These are phyloP conservation scores for Hondaea fermentalgiana DNA, from an alignment of 108 stramenopile genomes.

Conservation along the genomic window DNA sequence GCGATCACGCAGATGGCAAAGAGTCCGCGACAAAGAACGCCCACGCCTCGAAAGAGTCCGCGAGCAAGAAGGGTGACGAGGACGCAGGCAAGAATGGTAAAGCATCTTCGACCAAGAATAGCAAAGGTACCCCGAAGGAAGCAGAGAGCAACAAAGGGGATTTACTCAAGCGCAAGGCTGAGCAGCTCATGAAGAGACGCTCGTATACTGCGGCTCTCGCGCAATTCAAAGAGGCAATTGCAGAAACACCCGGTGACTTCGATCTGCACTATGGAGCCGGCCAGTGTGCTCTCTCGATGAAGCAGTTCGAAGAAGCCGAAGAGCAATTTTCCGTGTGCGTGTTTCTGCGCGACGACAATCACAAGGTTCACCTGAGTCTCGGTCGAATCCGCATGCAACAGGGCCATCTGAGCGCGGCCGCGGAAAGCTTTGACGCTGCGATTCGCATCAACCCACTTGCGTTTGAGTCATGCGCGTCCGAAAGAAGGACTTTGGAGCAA, in stretches of 20 bases:
- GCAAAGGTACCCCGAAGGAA: too few species aligned
- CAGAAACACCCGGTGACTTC: neutral
- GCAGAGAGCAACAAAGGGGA: too few species aligned
- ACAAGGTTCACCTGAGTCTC: neutral
- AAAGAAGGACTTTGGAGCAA: neutral
- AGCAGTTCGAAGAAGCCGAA: neutral
- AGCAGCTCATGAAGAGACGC: neutral
- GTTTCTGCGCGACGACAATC: neutral
- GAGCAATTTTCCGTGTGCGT: neutral
- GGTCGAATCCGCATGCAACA: neutral
- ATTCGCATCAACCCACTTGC: neutral
- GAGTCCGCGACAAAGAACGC: too few species aligned
- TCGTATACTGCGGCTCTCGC: neutral
- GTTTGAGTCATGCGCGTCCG: neutral
- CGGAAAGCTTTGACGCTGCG: neutral
- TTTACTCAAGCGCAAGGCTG: neutral
- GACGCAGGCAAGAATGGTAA: too few species aligned
- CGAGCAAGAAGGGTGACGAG: too few species aligned
- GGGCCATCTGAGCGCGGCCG: neutral
- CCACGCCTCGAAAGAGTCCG: too few species aligned
- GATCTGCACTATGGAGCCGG: neutral
- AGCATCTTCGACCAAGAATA: too few species aligned
- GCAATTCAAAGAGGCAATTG: neutral
- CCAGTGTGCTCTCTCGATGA: neutral
- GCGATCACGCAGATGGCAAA: too few species aligned